Base-by-base conservation (phyloP, 805 yeast species). In the Tetrapisispora fleetii region DNA sequence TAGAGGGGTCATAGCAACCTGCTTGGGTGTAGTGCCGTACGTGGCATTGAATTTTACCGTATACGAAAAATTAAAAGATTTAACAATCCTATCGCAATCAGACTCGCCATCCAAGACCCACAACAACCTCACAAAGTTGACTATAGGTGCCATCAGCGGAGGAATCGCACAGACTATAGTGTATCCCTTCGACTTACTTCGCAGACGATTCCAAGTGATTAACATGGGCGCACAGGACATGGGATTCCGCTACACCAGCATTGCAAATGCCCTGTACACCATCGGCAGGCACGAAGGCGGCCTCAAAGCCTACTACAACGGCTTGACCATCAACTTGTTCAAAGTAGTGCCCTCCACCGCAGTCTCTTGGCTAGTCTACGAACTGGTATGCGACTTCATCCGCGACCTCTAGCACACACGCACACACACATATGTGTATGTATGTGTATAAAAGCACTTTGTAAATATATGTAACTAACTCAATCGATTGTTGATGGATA, bases 331-430 rank as follows among this genome's bases (percentile, higher is more conserved):
- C 1, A 88, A 88, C 60, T 72, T 87, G 63, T 82, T 85, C 72
- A 91, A 90, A 63, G 93, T 91, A 4, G 85, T 88, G 43, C 97
- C 98, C 0, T 81, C 93, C 14, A 91, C 93, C 90, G 98, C 98
- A 4, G 88, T 90, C 17, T 87, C 91, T 51, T 91, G 97, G 96
- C 72, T 89, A 56, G 80, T 85, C 52, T 83, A 80, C 64, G 98
- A 95, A 55, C 67, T 82, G 32, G 22, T 16, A 73, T 76, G 78
- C 74, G 80, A 75, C 68, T 8, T 18, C 2, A 27, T 43, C 14
- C 37, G 44, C 4, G 18, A 17, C 8, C 7, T 9, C 7, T 40
- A 40, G n/a, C 3, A 9, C n/a, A n/a, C n/a, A n/a, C n/a, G n/a
- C n/a, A n/a, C n/a, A n/a, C n/a, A n/a, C n/a, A n/a, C n/a, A n/a